These are phyloP conservation scores for Bacterosira constricta DNA, from an alignment of 108 stramenopile genomes.

Conservation along the genomic window DNA sequence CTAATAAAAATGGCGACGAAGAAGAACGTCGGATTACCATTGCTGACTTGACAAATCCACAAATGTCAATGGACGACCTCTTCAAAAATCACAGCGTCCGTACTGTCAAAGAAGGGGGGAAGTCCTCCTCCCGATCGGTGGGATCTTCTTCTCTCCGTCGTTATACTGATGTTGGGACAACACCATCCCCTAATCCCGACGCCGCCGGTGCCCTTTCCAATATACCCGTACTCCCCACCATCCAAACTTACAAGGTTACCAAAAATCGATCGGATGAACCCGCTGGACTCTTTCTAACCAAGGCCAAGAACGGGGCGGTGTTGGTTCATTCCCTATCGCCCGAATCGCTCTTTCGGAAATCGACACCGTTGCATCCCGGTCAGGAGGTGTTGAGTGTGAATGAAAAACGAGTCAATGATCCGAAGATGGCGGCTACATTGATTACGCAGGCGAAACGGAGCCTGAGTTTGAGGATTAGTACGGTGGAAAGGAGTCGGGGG, in stretches of 20 bases:
- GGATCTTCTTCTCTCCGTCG: neutral
- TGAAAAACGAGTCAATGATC: slow-evolving; percentile 44
- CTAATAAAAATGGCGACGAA: neutral
- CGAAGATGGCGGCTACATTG: slow-evolving; percentile 39
- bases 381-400: slow-evolving; percentile 46
- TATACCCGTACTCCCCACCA: slow-evolving; percentile 21
- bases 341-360: slow-evolving; percentile 20
- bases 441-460: slow-evolving; percentile 25
- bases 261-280: slow-evolving; percentile 27
- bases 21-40: neutral
- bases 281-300: slow-evolving; percentile 26
- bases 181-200: neutral
- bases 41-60: neutral
- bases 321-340: slow-evolving; percentile 28
- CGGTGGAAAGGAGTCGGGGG: slow-evolving; percentile 20
- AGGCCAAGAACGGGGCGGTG: slow-evolving; percentile 42
- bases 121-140: neutral
- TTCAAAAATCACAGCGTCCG: neutral
- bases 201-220: slow-evolving; percentile 13
- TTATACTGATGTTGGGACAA: neutral
- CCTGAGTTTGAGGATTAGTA: slow-evolving; percentile 24
- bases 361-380: slow-evolving; percentile 12
- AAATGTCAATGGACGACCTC: neutral
- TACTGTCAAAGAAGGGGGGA: neutral
- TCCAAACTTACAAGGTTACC: slow-evolving; percentile 28